Evolutionary conservation across 139 green algal genomes (phyloP).

Genomic region (Dunaliella primolecta): DNA sequence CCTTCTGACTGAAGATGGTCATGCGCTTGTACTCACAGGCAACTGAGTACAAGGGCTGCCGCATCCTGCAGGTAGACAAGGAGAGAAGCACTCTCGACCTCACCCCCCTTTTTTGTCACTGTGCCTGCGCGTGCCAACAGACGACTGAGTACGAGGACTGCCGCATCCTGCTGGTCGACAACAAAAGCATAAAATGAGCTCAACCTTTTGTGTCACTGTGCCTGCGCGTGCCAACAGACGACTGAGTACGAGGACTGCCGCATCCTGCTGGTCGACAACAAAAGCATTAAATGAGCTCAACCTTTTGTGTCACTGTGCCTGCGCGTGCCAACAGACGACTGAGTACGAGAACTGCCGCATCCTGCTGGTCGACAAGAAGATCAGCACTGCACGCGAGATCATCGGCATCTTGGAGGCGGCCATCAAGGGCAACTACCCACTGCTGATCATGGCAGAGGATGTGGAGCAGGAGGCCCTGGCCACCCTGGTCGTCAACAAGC

Average conservation of each 20-base stretch:
- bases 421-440: conserved; percentile 89
- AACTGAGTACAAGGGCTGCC: conserved; percentile 79
- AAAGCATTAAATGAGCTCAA: no score
- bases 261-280: conserved; percentile 99
- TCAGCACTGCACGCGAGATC: conserved; percentile 93
- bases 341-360: conserved; percentile 88
- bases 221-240: not conserved
- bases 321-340: not conserved
- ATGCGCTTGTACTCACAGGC: no score
- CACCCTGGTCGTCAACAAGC: conserved; percentile 99
- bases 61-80: conserved; percentile 97
- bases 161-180: conserved; percentile 96
- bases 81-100: no score
- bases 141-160: conserved; percentile 78
- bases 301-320: no score
- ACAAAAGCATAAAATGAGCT: no score
- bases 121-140: no score
- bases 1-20: no score
- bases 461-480: conserved; percentile 99
- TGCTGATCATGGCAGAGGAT: conserved; percentile 99
- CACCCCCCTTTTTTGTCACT: no score
- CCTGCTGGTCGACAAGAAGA: conserved; percentile 99
- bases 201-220: no score
- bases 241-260: conserved; percentile 82
- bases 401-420: conserved; percentile 89